These are phyloP conservation scores for Iris macrosiphon DNA, from an alignment of 106 monocot species.

Conservation along the genomic window DNA sequence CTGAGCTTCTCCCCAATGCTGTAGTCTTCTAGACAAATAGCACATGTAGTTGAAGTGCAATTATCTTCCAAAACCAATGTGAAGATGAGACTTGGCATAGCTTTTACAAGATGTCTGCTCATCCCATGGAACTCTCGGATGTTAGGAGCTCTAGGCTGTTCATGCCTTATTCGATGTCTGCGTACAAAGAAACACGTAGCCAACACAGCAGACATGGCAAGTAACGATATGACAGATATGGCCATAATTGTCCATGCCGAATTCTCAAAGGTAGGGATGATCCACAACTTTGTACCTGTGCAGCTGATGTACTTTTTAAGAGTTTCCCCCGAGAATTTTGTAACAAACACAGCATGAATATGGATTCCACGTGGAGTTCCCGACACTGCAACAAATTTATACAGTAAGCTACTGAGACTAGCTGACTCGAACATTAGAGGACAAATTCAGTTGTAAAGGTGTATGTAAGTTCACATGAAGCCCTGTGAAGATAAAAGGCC, in stretches of 20 bases:
- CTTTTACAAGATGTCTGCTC: slow-evolving; percentile 77
- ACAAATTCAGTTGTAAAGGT: no score
- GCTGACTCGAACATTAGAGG: no score
- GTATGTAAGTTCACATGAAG: no score
- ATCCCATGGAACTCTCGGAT: slow-evolving; percentile 74
- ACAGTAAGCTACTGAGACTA: no score
- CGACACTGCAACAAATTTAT: slow-evolving; percentile 49
- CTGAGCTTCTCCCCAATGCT: slow-evolving; percentile 70
- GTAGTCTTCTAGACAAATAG: slow-evolving; percentile 95
- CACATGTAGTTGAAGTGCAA: slow-evolving; percentile 74
- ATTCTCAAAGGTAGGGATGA: slow-evolving; percentile 71
- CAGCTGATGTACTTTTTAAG: slow-evolving; percentile 49
- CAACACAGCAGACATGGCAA: slow-evolving; percentile 78
- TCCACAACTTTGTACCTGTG: slow-evolving; percentile 55
- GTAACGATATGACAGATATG: slow-evolving; percentile 73
- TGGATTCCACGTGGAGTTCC: slow-evolving; percentile 58
- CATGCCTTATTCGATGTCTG: slow-evolving; percentile 50
- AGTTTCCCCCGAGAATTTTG: slow-evolving; percentile 63
- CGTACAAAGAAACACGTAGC: slow-evolving; percentile 88
- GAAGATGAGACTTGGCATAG: slow-evolving; percentile 88
- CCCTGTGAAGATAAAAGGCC: no score
- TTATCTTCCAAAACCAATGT: slow-evolving; percentile 73
- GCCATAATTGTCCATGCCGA: slow-evolving; percentile 88
- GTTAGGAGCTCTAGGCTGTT: slow-evolving; percentile 26
- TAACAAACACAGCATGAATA: slow-evolving; percentile 72